phyloP scores from a whole-genome alignment of 345 rosid genomes.

The Passiflora organensis region DNA sequence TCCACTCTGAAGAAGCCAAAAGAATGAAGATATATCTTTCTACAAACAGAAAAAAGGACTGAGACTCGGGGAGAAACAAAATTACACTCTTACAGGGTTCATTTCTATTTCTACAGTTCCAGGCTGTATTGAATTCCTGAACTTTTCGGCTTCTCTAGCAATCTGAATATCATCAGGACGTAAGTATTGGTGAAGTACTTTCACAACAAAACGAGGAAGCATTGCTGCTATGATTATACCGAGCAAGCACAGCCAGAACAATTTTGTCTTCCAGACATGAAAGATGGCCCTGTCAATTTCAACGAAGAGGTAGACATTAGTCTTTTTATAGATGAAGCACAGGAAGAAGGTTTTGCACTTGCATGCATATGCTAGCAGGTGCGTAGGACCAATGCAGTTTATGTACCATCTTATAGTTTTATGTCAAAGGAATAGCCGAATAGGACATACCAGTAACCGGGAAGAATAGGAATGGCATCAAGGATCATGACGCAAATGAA shows the following conservation, averaged over 20 bases:
- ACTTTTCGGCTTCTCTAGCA: conserved; percentile 73
- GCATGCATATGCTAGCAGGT: too few relatives aligned
- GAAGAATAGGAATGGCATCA: conserved; percentile 60
- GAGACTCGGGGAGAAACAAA: conserved; percentile 7
- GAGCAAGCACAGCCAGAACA: conserved; percentile 85
- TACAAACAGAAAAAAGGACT: conserved; percentile 7
- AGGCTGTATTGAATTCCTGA: conserved; percentile 24
- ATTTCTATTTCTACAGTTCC: conserved; percentile 57
- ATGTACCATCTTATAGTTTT: too few relatives aligned
- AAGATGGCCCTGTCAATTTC: conserved; percentile 77
- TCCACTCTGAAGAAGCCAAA: conserved; percentile 26
- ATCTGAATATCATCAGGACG: conserved; percentile 69
- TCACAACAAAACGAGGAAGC: conserved; percentile 63
- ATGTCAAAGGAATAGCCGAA: too few relatives aligned
- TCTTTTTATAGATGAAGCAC: too few relatives aligned
- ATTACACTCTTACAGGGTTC: conserved; percentile 43
- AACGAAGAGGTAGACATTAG: not conserved
- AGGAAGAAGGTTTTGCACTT: too few relatives aligned
- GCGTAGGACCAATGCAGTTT: not conserved
- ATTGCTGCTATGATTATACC: conserved; percentile 57
- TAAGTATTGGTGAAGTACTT: conserved; percentile 55
- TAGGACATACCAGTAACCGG: conserved; percentile 82
- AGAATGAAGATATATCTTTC: conserved; percentile 29
- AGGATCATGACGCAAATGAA: conserved; percentile 64
- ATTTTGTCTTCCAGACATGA: conserved; percentile 39